Evolutionary conservation across 2,329 filamentous ascomycete genomes (phyloP).

Genomic region (Emmonsiellopsis sp.): DNA sequence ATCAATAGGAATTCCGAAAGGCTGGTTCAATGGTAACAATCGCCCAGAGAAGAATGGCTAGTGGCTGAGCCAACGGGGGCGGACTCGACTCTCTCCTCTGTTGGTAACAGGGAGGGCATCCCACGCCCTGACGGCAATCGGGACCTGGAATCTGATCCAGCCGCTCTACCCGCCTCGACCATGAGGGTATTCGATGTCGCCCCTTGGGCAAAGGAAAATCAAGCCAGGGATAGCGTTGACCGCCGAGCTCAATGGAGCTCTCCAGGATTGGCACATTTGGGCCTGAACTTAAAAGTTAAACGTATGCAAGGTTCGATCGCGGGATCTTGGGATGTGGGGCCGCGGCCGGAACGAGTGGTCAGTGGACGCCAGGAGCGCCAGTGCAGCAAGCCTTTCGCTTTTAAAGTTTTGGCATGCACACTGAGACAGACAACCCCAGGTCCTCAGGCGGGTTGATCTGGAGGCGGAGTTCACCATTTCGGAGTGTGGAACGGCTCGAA

Average conservation of each 20-base stretch:
- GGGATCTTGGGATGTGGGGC: slow-evolving; percentile 3
- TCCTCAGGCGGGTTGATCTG: neutral
- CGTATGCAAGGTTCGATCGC: slow-evolving; percentile 3
- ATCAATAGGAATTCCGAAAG: neutral
- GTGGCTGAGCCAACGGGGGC: neutral
- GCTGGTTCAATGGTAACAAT: neutral
- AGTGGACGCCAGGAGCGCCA: neutral
- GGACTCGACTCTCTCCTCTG: too few relatives aligned
- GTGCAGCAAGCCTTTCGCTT: neutral
- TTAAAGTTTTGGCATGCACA: neutral
- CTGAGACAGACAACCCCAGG: neutral
- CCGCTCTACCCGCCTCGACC: neutral
- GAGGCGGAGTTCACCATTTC: too few relatives aligned
- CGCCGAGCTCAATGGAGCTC: neutral
- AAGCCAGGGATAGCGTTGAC: neutral
- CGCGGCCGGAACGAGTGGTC: neutral
- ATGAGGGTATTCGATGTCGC: too few relatives aligned
- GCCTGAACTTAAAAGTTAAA: neutral
- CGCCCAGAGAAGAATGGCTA: neutral
- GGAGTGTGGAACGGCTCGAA: too few relatives aligned
- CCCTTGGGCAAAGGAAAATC: too few relatives aligned
- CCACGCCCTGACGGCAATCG: neutral
- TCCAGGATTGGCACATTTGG: neutral
- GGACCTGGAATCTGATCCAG: neutral
- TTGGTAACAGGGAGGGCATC: too few relatives aligned